Evolutionary conservation across 2,329 filamentous ascomycete species (phyloP), one percentile per base, ranked within the genome.

Genomic region (Tolypocladium sp.): DNA sequence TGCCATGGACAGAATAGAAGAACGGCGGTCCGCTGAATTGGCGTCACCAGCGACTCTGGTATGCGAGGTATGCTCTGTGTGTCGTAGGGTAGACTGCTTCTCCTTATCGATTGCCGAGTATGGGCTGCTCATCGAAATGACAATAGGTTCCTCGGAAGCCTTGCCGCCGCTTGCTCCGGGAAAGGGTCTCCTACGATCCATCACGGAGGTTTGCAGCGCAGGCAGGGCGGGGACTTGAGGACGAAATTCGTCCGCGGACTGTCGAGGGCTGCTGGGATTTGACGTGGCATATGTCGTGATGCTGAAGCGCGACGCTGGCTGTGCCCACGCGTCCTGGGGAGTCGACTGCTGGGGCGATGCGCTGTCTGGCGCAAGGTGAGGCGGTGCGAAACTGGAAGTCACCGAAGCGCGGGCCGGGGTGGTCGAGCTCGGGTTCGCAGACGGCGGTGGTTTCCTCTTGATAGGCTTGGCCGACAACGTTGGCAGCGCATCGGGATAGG

Each of bases 301-400:
- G 71, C 85, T 89, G 70, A 88, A 89, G 53, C 82, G 81, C 55
- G 84, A 88, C 2, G 76, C 71, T 7, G 83, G 82, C 59, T 83
- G 79, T 15, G 74, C 71, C 76, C 78, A 79, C 42, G 79, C 60
- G 60, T 70, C 66, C 15, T 74, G 67, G 25, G 70, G 10, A 30
- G 41, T 35, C 13, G 57, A 55, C 1, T 17, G 58, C 7, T 33
- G 30, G 35, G 54, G 61, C 30, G 54, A 49, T 49, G 69, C 60
- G 42, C 56, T 66, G 63, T 7, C 59, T 59, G 40, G 62, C 13
- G 38, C 15, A 35, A 46, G 35, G 17, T 55, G 53, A 62, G 59
- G 64, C 49, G 61, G 58, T 27, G 63, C 62, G n/a, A 68, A 63
- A n/a, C 71, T 69, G 61, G 61, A 42, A 22, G 58, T 42, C 8